Conservation (phyloP, 352 stramenopile genomes). For the Sclerospora graminicola region DNA sequence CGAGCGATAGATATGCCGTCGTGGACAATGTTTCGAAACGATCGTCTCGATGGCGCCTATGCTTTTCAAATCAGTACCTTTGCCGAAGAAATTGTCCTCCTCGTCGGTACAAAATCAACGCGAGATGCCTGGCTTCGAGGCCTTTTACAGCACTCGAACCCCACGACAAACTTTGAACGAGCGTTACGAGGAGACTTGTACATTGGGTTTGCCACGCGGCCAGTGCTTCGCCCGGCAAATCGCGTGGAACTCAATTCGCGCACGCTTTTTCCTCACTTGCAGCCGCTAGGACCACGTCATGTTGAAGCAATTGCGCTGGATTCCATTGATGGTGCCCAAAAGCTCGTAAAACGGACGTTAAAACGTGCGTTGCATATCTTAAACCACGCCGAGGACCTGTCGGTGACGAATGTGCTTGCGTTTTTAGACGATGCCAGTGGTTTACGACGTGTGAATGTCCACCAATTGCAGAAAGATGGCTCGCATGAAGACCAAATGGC, state of each 20-base stretch:
- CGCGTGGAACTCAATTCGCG: constrained; percentile 55
- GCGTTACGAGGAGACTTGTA: constrained; percentile 24
- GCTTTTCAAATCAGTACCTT: constrained; percentile 65
- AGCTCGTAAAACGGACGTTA: constrained; percentile 21
- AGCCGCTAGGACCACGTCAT: too few species aligned
- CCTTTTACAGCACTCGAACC: constrained; percentile 45
- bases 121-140: constrained; percentile 58
- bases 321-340: constrained; percentile 7
- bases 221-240: constrained; percentile 34
- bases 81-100: constrained; percentile 66
- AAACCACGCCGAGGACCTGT: constrained; percentile 24
- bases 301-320: too few species aligned
- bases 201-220: constrained; percentile 27
- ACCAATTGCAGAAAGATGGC: constrained; percentile 21
- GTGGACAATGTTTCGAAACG: constrained; percentile 4
- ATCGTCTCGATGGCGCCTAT: constrained; percentile 27
- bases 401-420: constrained; percentile 37
- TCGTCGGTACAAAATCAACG: constrained; percentile 43
- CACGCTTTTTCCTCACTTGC: constrained; percentile 44
- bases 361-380: constrained; percentile 28
- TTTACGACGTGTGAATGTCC: constrained; percentile 46
- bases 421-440: constrained; percentile 64
- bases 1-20: constrained; percentile 26
- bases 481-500: constrained; percentile 56
- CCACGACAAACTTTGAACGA: constrained; percentile 34